Evolutionary conservation across 768 basidiomycete species (phyloP).

Genomic region (Tylopilus sp.): DNA sequence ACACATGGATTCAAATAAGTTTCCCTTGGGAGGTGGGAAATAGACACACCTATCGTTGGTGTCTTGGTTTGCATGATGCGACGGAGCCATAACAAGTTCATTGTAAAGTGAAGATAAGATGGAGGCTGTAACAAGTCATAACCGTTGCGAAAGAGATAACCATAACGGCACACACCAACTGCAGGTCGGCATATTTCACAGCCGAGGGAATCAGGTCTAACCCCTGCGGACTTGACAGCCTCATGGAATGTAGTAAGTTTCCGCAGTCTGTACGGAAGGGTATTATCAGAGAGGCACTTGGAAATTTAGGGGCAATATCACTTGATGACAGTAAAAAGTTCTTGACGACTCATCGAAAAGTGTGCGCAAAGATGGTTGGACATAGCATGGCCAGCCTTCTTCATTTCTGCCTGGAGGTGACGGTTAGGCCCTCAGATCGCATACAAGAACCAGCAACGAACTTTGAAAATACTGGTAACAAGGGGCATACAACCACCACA

Average conservation of each 20-base stretch:
- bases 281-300: background rate
- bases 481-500: slow-evolving; percentile 75
- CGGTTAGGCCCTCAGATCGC: background rate
- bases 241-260: slow-evolving; percentile 52
- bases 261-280: slow-evolving; percentile 42
- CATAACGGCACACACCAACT: slow-evolving; percentile 37
- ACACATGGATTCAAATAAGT: slow-evolving; percentile 1
- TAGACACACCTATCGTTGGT: slow-evolving; percentile 52
- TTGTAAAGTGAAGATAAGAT: slow-evolving; percentile 55
- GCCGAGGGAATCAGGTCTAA: slow-evolving; percentile 48
- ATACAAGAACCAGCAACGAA: slow-evolving; percentile 1
- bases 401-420: slow-evolving; percentile 53
- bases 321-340: slow-evolving; percentile 64
- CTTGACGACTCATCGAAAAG: slow-evolving; percentile 59
- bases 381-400: slow-evolving; percentile 57
- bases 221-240: slow-evolving; percentile 50
- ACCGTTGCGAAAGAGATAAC: background rate
- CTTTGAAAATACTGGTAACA: slow-evolving; percentile 39
- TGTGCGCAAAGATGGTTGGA: slow-evolving; percentile 64
- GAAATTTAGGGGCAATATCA: slow-evolving; percentile 11
- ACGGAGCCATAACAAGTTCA: slow-evolving; percentile 59
- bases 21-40: background rate
- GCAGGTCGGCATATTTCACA: slow-evolving; percentile 76
- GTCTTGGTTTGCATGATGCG: slow-evolving; percentile 67
- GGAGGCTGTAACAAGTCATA: slow-evolving; percentile 16